Base-by-base conservation (phyloP, 1,284 basidiomycete species). In the Microbotryomycetes sp. region DNA sequence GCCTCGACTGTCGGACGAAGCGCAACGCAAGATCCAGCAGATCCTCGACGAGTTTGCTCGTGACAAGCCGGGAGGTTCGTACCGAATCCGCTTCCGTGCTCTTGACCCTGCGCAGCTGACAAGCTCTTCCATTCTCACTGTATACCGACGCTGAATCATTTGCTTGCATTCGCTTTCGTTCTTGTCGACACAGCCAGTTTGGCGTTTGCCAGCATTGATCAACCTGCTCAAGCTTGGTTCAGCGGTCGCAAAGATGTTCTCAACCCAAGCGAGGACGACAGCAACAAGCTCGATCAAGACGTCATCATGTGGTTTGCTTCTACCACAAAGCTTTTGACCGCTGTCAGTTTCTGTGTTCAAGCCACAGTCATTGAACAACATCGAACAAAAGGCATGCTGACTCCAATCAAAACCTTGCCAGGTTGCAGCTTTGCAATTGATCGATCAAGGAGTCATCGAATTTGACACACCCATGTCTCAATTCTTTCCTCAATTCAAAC, bases 241-340 rank as follows among this genome's bases (percentile, higher is more conserved):
- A 2, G 15, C 31, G 12, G 54, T n/a, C 22, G 46, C 14, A 19
- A 23, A 48, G 54, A 30, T 6, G 19, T 46, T 45, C 46, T 71
- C 23, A 71, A 73, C 60, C 42, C 60, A 1, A 65, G 72, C 4
- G 60, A 71, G 16, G 25, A 36, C 23, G 32, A 31, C 9, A 47
- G 30, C 0, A 29, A 58, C 4, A 4, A 12, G 15, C 36, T 49
- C 0, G 16, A 28, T 15, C 49, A 51, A 1, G 67, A 70, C n/a
- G 72, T 70, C 51, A 60, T 71, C 23, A 64, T 72, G 59, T 74
- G 70, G 70, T 74, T 74, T 28, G 71, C 73, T 1, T 63, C 58
- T 15, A 74, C 73, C 3, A 71, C 71, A 15, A 74, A 74, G 62
- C 64, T 74, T 19, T 50, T 74, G 23, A 73, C 73, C 1, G 57